Evolutionary conservation across 805 yeast genomes (phyloP).

Genomic region (Candida nemodendra): DNA sequence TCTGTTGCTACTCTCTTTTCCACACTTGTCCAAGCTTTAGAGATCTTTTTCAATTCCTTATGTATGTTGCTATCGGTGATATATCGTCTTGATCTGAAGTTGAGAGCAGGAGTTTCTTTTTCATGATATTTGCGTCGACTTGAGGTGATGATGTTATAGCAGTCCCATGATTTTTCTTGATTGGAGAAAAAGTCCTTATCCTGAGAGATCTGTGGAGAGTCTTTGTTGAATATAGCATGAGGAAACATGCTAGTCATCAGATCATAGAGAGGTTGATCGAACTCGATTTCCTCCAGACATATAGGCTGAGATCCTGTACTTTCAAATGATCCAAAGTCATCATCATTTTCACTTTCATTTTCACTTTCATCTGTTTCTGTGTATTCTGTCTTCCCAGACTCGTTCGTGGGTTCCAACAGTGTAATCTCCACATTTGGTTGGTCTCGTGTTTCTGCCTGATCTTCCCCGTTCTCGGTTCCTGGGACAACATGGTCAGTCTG

Average conservation of each 20-base stretch:
- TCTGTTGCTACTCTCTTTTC: constrained; percentile 27
- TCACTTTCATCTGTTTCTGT: constrained; percentile 6
- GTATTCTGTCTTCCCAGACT: no score
- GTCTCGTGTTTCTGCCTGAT: no score
- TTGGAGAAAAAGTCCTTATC: constrained; percentile 1
- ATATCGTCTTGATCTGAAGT: constrained; percentile 24
- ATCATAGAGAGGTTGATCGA: constrained; percentile 8
- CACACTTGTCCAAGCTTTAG: constrained; percentile 26
- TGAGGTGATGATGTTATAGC: constrained; percentile 14
- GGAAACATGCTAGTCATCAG: constrained; percentile 7
- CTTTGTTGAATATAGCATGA: neutral
- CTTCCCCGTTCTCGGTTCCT: no score
- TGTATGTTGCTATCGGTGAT: constrained; percentile 11
- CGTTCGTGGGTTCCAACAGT: no score
- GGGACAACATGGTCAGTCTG: no score
- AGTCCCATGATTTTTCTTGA: constrained; percentile 9
- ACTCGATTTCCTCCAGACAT: neutral
- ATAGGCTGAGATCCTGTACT: constrained; percentile 2
- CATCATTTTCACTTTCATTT: constrained; percentile 11
- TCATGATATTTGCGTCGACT: constrained; percentile 3
- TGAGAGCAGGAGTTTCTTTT: constrained; percentile 4
- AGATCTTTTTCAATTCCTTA: constrained; percentile 12
- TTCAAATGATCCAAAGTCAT: constrained; percentile 30
- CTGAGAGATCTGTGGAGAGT: constrained; percentile 1
- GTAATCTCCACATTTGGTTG: no score